These are phyloP conservation scores for Alternaria longipes DNA, from an alignment of 2,329 filamentous ascomycete genomes.

Conservation along the genomic window DNA sequence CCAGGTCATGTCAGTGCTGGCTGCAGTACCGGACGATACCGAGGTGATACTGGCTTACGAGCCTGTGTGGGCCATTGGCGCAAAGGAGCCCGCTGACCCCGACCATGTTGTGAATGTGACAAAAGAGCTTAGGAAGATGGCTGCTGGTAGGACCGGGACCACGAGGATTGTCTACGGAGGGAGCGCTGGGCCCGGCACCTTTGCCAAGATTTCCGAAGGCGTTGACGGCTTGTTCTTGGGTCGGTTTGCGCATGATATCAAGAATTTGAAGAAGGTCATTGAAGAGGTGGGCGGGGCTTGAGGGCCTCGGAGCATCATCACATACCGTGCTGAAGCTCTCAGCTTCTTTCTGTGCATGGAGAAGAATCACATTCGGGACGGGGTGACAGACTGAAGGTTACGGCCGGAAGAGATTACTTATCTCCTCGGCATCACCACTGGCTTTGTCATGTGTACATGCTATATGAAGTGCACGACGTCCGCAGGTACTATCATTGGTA, in stretches of 20 bases:
- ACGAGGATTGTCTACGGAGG: conserved; percentile 83
- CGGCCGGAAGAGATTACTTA: conserved; percentile 7
- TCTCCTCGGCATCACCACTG: background rate
- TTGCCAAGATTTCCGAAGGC: conserved; percentile 70
- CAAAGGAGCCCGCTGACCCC: conserved; percentile 73
- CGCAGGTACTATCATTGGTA: background rate
- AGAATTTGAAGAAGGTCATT: conserved; percentile 75
- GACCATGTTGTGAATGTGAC: conserved; percentile 78
- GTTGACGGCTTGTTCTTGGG: conserved; percentile 85
- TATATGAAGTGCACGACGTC: conserved; percentile 3
- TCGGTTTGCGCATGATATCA: conserved; percentile 80
- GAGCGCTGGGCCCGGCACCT: conserved; percentile 82
- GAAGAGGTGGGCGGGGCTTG: conserved; percentile 68
- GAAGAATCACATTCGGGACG: background rate
- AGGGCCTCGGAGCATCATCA: conserved; percentile 1
- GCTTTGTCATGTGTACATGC: background rate
- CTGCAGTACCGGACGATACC: conserved; percentile 66
- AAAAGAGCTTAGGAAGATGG: conserved; percentile 67
- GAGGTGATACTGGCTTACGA: conserved; percentile 85
- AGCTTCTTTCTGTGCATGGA: background rate
- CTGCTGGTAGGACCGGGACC: conserved; percentile 62
- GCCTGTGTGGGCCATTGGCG: conserved; percentile 89
- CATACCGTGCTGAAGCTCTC: background rate
- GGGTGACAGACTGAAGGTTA: background rate
- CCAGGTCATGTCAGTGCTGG: conserved; percentile 72